Conservation (phyloP, 2,329 filamentous ascomycete genomes). For the Cladosporium oxysporum region DNA sequence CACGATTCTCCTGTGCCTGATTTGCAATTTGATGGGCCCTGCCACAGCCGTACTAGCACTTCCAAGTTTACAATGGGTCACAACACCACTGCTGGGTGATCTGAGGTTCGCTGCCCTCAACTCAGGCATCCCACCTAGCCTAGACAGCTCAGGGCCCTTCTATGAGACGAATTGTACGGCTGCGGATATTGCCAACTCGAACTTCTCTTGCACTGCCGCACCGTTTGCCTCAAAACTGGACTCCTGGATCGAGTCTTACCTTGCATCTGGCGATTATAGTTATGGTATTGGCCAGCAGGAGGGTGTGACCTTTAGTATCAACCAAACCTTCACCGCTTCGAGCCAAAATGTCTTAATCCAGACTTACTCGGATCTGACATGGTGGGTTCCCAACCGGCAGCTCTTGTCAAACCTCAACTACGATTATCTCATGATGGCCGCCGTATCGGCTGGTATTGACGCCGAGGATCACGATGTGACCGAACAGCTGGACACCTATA, state of each 20-base stretch:
- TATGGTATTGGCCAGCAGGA: neutral
- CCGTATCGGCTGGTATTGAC: conserved; percentile 6
- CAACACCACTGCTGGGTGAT: conserved; percentile 19
- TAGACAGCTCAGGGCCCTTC: neutral
- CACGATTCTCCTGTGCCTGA: conserved; percentile 25
- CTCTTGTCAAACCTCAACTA: conserved; percentile 24
- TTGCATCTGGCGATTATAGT: neutral
- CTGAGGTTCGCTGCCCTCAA: conserved; percentile 2
- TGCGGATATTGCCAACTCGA: neutral
- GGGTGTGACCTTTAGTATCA: neutral
- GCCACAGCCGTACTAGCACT: conserved; percentile 34
- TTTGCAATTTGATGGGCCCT: conserved; percentile 38
- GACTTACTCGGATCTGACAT: neutral
- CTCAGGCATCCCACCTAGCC: neutral
- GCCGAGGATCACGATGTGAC: neutral
- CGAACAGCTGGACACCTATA: conserved; percentile 5
- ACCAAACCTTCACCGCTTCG: conserved; percentile 17
- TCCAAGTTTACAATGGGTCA: conserved; percentile 31
- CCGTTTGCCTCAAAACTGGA: conserved; percentile 20
- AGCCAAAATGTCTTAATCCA: neutral
- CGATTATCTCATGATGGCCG: conserved; percentile 15
- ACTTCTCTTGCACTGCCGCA: conserved; percentile 13
- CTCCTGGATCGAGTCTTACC: conserved; percentile 18
- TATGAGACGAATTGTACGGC: neutral
- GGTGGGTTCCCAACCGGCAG: conserved; percentile 31